Percentiles rank a stretch among this genome's conserved stretches.
Conservation (phyloP, 2,329 filamentous ascomycete genomes). For the Alternaria solani region DNA sequence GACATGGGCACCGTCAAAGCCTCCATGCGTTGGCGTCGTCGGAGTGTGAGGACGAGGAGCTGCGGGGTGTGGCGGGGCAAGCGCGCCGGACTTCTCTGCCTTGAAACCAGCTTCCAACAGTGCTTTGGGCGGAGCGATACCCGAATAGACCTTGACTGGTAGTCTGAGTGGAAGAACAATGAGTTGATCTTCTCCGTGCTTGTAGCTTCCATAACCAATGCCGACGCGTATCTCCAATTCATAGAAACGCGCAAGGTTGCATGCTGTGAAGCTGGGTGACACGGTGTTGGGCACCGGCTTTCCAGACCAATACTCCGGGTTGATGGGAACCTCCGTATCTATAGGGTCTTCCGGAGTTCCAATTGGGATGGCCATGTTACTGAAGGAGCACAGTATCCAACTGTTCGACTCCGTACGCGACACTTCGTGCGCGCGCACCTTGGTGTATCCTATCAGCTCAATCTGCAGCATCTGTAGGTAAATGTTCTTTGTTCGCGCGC, state of each 20-base stretch:
- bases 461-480: slow-evolving; percentile 83
- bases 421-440: slow-evolving; percentile 79
- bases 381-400: slow-evolving; percentile 77
- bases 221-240: slow-evolving; percentile 84
- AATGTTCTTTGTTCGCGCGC: slow-evolving; percentile 71
- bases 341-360: slow-evolving; percentile 65
- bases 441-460: slow-evolving; percentile 79
- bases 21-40: slow-evolving; percentile 33
- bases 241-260: slow-evolving; percentile 84
- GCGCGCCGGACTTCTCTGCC: slow-evolving; percentile 24
- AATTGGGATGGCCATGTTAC: slow-evolving; percentile 75
- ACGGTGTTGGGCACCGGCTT: slow-evolving; percentile 82
- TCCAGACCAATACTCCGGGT: slow-evolving; percentile 75
- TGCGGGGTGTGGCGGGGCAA: slow-evolving; percentile 24
- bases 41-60: slow-evolving; percentile 35
- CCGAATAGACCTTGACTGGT: slow-evolving; percentile 83
- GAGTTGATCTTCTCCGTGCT: slow-evolving; percentile 69
- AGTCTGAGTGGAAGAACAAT: slow-evolving; percentile 82
- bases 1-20: slow-evolving; percentile 27
- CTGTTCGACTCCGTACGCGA: slow-evolving; percentile 72
- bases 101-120: slow-evolving; percentile 72
- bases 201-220: slow-evolving; percentile 73
- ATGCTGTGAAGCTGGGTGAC: slow-evolving; percentile 85
- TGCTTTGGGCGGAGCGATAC: slow-evolving; percentile 80
- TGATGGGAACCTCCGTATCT: slow-evolving; percentile 73